phyloP scores from a whole-genome alignment of 805 yeast species.

The Yarrowia phangngaensis region DNA sequence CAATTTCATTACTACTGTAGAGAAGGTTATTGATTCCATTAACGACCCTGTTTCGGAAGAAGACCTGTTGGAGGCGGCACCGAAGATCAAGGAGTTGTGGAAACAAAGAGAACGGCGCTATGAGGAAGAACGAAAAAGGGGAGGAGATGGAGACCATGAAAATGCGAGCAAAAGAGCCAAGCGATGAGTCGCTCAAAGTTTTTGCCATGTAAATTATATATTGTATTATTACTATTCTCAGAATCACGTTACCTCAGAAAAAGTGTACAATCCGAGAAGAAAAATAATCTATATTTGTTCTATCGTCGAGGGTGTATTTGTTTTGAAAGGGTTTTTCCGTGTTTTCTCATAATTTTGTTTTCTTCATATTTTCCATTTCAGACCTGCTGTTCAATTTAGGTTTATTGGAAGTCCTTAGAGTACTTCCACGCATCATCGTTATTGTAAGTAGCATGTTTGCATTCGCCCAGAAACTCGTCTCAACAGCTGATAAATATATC shows the following conservation, averaged over 20 bases:
- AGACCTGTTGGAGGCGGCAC: slow-evolving; percentile 60
- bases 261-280: too few relatives aligned
- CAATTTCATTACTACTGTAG: slow-evolving; percentile 76
- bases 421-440: slow-evolving; percentile 6
- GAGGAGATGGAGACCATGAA: slow-evolving; percentile 9
- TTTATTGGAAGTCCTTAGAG: too few relatives aligned
- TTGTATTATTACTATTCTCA: too few relatives aligned
- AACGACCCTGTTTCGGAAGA: slow-evolving; percentile 80
- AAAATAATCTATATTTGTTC: too few relatives aligned
- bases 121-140: slow-evolving; percentile 12
- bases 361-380: too few relatives aligned
- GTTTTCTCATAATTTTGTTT: too few relatives aligned
- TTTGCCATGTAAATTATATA: slow-evolving; percentile 9
- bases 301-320: too few relatives aligned
- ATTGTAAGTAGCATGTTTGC: slow-evolving; percentile 25
- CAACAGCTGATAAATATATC: slow-evolving; percentile 35
- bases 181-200: not conserved
- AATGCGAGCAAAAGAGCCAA: slow-evolving; percentile 3
- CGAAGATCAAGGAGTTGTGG: slow-evolving; percentile 59
- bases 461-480: slow-evolving; percentile 32
- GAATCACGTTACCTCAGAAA: too few relatives aligned
- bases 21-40: slow-evolving; percentile 77
- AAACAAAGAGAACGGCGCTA: slow-evolving; percentile 44
- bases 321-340: too few relatives aligned
- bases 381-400: too few relatives aligned